phyloP scores from a whole-genome alignment of 108 stramenopile species.

The Schizochytrium sp. region DNA sequence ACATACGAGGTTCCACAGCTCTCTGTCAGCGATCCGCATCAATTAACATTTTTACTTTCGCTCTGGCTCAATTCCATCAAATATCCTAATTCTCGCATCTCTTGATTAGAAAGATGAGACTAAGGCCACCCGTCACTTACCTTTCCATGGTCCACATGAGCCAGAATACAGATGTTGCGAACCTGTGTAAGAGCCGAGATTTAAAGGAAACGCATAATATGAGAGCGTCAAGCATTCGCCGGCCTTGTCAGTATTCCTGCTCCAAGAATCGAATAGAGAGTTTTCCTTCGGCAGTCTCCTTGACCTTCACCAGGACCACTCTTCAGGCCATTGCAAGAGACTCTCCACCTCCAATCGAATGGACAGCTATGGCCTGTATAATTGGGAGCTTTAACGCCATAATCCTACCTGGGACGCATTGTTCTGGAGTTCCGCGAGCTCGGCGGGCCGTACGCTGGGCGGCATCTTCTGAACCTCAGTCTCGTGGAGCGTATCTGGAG shows the following conservation, averaged over 20 bases:
- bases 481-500: no score
- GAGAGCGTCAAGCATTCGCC: background rate
- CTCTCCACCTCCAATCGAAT: background rate
- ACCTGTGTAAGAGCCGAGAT: background rate
- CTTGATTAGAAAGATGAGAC: no score
- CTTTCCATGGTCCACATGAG: constrained; percentile 81
- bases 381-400: background rate
- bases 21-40: background rate
- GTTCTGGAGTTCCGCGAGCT: constrained; percentile 35
- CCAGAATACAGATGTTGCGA: constrained; percentile 77
- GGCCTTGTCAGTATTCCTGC: background rate
- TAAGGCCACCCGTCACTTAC: constrained; percentile 47
- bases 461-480: no score
- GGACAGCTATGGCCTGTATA: background rate
- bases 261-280: background rate
- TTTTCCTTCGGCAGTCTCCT: no score
- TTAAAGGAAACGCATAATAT: background rate
- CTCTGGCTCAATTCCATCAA: no score
- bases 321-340: no score
- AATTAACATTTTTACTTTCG: background rate
- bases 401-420: background rate
- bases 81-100: no score
- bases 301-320: no score
- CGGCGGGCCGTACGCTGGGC: background rate
- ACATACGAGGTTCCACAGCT: background rate